These are phyloP conservation scores for Naematelia encephala DNA, from an alignment of 768 basidiomycete genomes.

Conservation along the genomic window DNA sequence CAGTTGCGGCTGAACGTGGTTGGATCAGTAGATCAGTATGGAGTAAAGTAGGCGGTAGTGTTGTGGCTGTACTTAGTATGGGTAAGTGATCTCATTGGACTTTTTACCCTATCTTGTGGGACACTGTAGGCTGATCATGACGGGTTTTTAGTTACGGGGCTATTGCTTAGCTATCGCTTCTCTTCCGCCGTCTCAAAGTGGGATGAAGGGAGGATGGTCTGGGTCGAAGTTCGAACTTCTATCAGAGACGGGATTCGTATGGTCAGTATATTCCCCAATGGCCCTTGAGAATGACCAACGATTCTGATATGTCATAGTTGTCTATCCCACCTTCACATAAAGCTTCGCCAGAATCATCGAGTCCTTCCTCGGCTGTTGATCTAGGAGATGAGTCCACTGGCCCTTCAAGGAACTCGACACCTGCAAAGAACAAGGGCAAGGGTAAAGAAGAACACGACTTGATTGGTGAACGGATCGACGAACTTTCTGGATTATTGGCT, in stretches of 20 bases:
- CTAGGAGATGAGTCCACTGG: constrained; percentile 4
- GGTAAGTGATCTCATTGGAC: constrained; percentile 19
- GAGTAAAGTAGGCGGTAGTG: constrained; percentile 34
- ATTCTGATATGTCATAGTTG: background rate
- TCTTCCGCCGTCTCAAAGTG: constrained; percentile 44
- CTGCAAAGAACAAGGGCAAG: background rate
- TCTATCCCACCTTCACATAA: constrained; percentile 8
- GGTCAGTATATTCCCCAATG: constrained; percentile 21
- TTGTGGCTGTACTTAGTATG: constrained; percentile 45
- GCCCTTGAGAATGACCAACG: no score
- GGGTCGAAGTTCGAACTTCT: constrained; percentile 37
- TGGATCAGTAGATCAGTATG: constrained; percentile 22
- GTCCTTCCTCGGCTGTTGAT: constrained; percentile 14
- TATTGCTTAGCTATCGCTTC: constrained; percentile 45
- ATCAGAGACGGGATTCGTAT: constrained; percentile 44
- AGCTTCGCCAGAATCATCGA: background rate
- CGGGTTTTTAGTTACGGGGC: constrained; percentile 44
- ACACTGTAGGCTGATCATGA: background rate
- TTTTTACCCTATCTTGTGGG: background rate
- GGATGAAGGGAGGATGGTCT: constrained; percentile 48
- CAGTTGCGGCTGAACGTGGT: constrained; percentile 21
- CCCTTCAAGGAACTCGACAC: background rate
- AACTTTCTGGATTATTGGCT: constrained; percentile 39
- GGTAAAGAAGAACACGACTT: constrained; percentile 7
- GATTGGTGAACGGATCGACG: constrained; percentile 31